Conservation (phyloP, 106 monocot genomes). For the Allium fistulosum region DNA sequence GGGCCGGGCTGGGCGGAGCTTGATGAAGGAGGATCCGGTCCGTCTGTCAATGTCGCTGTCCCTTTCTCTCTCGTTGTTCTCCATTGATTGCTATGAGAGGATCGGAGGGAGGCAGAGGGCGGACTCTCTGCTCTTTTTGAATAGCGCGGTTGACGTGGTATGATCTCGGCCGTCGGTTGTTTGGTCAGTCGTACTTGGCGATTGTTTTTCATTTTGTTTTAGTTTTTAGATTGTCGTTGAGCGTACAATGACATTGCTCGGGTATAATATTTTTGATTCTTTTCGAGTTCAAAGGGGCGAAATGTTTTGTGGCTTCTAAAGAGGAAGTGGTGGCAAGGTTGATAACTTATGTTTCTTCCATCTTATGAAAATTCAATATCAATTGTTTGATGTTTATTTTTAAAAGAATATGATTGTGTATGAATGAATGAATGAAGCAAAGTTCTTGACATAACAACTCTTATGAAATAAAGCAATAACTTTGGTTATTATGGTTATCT, state of each 20-base stretch:
- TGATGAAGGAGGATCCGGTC: constrained; percentile 2
- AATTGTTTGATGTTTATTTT: too few species aligned
- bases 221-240: neutral
- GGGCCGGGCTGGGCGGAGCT: constrained; percentile 6
- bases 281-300: too few species aligned
- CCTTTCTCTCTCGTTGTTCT: constrained; percentile 13
- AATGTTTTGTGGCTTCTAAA: too few species aligned
- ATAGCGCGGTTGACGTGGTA: constrained; percentile 13
- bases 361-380: too few species aligned
- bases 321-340: too few species aligned
- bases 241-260: neutral
- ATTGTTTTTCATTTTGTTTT: neutral
- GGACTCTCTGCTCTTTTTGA: constrained; percentile 12
- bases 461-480: too few species aligned
- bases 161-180: constrained; percentile 4
- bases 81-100: constrained; percentile 25
- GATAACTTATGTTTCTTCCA: too few species aligned
- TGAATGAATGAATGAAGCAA: too few species aligned
- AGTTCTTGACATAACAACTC: too few species aligned
- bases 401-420: too few species aligned
- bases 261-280: neutral
- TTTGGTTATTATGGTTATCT: too few species aligned
- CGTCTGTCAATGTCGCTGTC: neutral
- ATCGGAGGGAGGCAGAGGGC: constrained; percentile 1
- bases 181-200: neutral